Conservation (phyloP, 1,139 yeast species). For the Citeromyces hawaiiensis region DNA sequence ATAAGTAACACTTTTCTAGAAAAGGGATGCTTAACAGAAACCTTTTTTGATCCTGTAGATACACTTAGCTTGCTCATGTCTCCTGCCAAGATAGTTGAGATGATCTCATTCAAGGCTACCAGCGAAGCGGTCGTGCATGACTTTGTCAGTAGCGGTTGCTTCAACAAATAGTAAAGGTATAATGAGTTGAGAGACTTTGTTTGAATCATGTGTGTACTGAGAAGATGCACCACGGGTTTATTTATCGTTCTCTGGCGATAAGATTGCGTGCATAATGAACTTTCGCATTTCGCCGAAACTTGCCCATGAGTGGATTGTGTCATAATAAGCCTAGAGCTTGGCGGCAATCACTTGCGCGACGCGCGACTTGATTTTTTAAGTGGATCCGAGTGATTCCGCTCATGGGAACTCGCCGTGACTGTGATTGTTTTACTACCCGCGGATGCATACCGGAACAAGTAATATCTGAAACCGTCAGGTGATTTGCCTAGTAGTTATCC, state of each 20-base stretch:
- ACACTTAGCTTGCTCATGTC: constrained; percentile 17
- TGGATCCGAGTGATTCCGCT: no score
- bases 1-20: constrained; percentile 42
- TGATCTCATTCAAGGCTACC: constrained; percentile 43
- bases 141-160: constrained; percentile 47
- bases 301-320: no score
- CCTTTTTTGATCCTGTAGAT: constrained; percentile 5
- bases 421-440: no score
- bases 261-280: neutral
- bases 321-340: no score
- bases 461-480: no score
- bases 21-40: constrained; percentile 20
- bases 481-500: no score
- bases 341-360: no score
- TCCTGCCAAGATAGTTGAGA: constrained; percentile 39
- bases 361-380: no score
- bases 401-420: no score
- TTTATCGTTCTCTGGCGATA: no score
- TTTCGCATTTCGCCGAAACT: neutral
- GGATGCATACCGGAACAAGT: no score
- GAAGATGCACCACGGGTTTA: no score
- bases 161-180: constrained; percentile 28
- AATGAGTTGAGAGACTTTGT: constrained; percentile 10
- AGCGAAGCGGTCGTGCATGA: constrained; percentile 44
- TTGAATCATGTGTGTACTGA: neutral